Evolutionary conservation across 768 basidiomycete genomes (phyloP).

Genomic region (Leccinum subgranulosum): DNA sequence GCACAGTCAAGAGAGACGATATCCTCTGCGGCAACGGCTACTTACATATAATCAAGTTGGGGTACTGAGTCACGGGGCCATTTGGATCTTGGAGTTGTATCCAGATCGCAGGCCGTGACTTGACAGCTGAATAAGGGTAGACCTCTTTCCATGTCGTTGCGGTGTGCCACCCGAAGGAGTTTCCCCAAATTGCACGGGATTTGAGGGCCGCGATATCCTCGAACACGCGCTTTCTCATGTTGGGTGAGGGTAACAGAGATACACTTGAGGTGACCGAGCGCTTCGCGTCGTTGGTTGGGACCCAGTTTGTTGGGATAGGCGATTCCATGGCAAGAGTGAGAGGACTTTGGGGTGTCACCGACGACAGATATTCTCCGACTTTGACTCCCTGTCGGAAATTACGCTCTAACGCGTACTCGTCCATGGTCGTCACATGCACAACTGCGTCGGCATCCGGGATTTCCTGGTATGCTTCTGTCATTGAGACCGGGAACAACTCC

Average conservation of each 20-base stretch:
- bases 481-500: constrained; percentile 44
- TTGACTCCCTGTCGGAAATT: constrained; percentile 22
- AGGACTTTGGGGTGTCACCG: constrained; percentile 62
- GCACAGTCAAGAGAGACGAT: background rate
- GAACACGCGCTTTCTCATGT: constrained; percentile 49
- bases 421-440: constrained; percentile 16
- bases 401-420: constrained; percentile 21
- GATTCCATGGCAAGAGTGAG: constrained; percentile 41
- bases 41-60: constrained; percentile 32
- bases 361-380: constrained; percentile 58
- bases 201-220: constrained; percentile 11
- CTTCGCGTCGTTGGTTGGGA: constrained; percentile 43
- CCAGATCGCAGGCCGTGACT: background rate
- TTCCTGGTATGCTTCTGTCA: constrained; percentile 35
- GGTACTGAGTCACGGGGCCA: constrained; percentile 19
- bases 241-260: constrained; percentile 51
- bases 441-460: constrained; percentile 9
- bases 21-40: background rate
- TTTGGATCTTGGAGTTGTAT: constrained; percentile 9
- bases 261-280: constrained; percentile 33
- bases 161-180: constrained; percentile 23
- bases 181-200: constrained; percentile 17
- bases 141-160: constrained; percentile 20
- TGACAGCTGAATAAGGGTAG: constrained; percentile 15
- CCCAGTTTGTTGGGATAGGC: constrained; percentile 48